A percentile compares a stretch with the other conserved stretches of the same genome.
phyloP scores from a whole-genome alignment of 2,329 filamentous ascomycete species.

The Aspergillus sp. region DNA sequence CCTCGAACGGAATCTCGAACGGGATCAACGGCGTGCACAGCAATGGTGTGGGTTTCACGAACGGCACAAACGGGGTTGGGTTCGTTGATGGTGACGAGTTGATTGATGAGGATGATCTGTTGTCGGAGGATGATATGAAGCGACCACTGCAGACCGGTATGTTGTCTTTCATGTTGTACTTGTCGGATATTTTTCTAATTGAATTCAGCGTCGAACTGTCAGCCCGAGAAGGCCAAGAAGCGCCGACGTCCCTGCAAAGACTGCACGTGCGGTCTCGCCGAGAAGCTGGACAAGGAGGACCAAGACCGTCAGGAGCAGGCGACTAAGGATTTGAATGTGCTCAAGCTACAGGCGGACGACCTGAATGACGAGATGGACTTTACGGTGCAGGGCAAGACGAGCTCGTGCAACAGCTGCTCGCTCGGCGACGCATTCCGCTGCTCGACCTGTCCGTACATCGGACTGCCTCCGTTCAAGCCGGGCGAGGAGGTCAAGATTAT shows the following conservation, averaged over 20 bases:
- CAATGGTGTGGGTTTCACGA: background rate
- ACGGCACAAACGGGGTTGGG: conserved; percentile 3
- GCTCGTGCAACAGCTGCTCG: conserved; percentile 90
- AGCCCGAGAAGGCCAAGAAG: conserved; percentile 76
- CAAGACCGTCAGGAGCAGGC: conserved; percentile 63
- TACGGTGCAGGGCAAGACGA: conserved; percentile 94
- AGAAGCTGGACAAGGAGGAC: conserved; percentile 85
- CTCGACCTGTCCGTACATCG: conserved; percentile 77
- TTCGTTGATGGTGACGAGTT: conserved; percentile 66
- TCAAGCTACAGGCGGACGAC: conserved; percentile 72
- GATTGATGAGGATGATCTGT: conserved; percentile 84
- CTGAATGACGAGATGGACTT: conserved; percentile 82
- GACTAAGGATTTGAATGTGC: conserved; percentile 54
- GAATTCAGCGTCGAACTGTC: conserved; percentile 72
- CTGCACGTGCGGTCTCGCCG: conserved; percentile 89
- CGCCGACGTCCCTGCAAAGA: conserved; percentile 94
- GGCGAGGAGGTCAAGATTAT: conserved; percentile 89
- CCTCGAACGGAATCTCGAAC: conserved; percentile 16
- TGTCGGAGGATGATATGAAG: conserved; percentile 81
- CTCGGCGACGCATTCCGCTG: conserved; percentile 87
- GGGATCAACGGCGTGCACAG: conserved; percentile 19
- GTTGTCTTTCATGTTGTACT: background rate
- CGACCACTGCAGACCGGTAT: conserved; percentile 75
- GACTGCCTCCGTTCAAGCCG: conserved; percentile 92
- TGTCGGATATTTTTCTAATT: conserved; percentile 3